phyloP scores from a whole-genome alignment of 1,139 yeast species.

The Scheffersomyces stambukii region DNA sequence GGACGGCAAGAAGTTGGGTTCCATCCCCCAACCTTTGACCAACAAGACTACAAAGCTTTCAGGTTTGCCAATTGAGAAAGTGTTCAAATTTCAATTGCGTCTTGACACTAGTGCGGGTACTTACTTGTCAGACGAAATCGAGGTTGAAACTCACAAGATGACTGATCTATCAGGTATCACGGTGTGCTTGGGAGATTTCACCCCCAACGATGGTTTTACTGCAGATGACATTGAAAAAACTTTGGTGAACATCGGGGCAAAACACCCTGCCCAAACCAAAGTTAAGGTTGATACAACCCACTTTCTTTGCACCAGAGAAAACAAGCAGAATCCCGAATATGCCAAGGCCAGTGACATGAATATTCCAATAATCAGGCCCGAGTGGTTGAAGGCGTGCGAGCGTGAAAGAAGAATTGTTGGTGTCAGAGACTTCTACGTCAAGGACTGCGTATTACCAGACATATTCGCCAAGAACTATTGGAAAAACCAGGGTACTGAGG shows the following conservation, averaged over 20 bases:
- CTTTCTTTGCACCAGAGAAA: constrained; percentile 70
- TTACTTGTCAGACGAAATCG: constrained; percentile 62
- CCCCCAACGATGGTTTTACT: constrained; percentile 54
- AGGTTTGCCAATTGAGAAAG: constrained; percentile 84
- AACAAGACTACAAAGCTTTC: constrained; percentile 84
- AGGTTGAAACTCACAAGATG: constrained; percentile 89
- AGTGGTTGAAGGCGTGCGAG: constrained; percentile 95
- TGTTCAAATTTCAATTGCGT: constrained; percentile 74
- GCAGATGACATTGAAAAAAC: constrained; percentile 60
- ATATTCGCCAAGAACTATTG: constrained; percentile 43
- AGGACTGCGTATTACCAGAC: constrained; percentile 47
- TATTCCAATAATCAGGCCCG: constrained; percentile 93
- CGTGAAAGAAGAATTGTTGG: constrained; percentile 86
- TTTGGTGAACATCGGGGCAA: constrained; percentile 73
- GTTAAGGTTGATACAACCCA: constrained; percentile 94
- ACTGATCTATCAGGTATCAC: constrained; percentile 93
- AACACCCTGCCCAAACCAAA: constrained; percentile 56
- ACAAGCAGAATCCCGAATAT: constrained; percentile 57
- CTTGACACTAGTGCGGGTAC: constrained; percentile 88
- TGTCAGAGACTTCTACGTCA: constrained; percentile 77
- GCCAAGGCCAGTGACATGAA: constrained; percentile 80
- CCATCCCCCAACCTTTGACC: constrained; percentile 78
- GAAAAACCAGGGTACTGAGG: constrained; percentile 14
- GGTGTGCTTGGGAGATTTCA: constrained; percentile 81
- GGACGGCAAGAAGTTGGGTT: constrained; percentile 75